Percentiles rank a stretch among this genome's conserved stretches.
Conservation (phyloP, 2,329 filamentous ascomycete genomes). For the Tolypocladium amazonense region DNA sequence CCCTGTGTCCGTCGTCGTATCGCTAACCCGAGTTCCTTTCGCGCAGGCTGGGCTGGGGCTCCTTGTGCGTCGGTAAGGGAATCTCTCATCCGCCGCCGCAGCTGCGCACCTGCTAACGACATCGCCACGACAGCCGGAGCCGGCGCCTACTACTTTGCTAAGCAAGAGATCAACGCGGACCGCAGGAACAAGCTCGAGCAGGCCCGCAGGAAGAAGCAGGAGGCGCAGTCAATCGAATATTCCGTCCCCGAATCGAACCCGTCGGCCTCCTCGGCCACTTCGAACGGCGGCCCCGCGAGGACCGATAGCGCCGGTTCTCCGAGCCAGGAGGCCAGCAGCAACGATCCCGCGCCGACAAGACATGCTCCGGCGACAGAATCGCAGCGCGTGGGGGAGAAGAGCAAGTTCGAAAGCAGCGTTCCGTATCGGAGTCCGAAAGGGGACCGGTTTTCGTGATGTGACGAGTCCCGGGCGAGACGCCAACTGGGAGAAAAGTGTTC, state of each 20-base stretch:
- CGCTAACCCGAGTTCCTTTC: conserved; percentile 4
- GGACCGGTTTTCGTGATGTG: conserved; percentile 61
- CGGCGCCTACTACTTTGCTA: conserved; percentile 92
- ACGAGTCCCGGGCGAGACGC: neutral
- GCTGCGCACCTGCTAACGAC: conserved; percentile 6
- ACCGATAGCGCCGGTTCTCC: conserved; percentile 51
- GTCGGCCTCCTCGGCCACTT: conserved; percentile 25
- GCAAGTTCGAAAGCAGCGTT: conserved; percentile 75
- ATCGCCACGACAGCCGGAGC: conserved; percentile 55
- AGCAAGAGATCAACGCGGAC: conserved; percentile 87
- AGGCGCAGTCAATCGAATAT: conserved; percentile 44
- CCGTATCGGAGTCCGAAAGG: conserved; percentile 74
- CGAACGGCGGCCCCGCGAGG: conserved; percentile 38
- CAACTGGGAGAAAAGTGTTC: conserved; percentile 2
- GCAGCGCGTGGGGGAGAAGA: conserved; percentile 61
- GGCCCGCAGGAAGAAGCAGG: conserved; percentile 51
- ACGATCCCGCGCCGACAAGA: conserved; percentile 74
- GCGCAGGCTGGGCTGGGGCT: conserved; percentile 78
- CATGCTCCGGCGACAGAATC: conserved; percentile 66
- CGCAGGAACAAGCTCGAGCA: conserved; percentile 62
- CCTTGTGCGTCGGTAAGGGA: conserved; percentile 66
- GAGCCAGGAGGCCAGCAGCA: conserved; percentile 56
- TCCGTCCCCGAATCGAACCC: conserved; percentile 23
- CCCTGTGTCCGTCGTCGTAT: neutral
- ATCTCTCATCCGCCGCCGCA: too few species aligned